Percentiles rank a stretch among this genome's conserved stretches.
Conservation (phyloP, 2,329 filamentous ascomycete species). For the Ampelomyces quisqualis region DNA sequence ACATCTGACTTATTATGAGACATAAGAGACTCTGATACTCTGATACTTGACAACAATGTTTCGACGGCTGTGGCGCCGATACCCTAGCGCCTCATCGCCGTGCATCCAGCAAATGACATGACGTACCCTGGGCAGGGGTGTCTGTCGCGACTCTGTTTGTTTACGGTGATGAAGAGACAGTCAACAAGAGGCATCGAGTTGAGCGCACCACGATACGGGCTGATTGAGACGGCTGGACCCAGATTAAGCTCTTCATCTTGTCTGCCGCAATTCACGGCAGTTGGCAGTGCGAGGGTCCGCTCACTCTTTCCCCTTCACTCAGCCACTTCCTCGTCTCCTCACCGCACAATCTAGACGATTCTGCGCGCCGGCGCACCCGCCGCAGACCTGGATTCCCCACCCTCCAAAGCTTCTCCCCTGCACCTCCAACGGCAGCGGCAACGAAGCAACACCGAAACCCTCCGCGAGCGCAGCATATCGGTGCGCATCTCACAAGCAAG, state of each 20-base stretch:
- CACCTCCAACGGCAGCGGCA: conserved; percentile 38
- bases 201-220: no score
- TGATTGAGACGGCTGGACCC: no score
- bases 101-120: background rate
- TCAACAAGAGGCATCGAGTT: background rate
- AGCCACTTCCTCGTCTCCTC: conserved; percentile 8
- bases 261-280: no score
- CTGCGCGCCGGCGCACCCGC: conserved; percentile 16
- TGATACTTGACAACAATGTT: background rate
- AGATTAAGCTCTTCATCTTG: no score
- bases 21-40: background rate
- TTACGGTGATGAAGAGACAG: background rate
- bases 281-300: no score
- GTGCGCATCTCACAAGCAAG: conserved; percentile 36
- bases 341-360: background rate
- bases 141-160: conserved; percentile 7
- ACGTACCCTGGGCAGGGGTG: conserved; percentile 4
- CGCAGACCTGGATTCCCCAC: conserved; percentile 34
- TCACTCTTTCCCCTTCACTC: conserved; percentile 1
- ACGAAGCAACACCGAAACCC: conserved; percentile 25
- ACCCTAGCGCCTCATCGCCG: background rate
- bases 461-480: conserved; percentile 35
- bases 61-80: conserved; percentile 1
- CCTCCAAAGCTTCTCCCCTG: conserved; percentile 23
- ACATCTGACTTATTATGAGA: no score